Conservation (phyloP, 2,329 filamentous ascomycete genomes). For the Escovopsis sp. region DNA sequence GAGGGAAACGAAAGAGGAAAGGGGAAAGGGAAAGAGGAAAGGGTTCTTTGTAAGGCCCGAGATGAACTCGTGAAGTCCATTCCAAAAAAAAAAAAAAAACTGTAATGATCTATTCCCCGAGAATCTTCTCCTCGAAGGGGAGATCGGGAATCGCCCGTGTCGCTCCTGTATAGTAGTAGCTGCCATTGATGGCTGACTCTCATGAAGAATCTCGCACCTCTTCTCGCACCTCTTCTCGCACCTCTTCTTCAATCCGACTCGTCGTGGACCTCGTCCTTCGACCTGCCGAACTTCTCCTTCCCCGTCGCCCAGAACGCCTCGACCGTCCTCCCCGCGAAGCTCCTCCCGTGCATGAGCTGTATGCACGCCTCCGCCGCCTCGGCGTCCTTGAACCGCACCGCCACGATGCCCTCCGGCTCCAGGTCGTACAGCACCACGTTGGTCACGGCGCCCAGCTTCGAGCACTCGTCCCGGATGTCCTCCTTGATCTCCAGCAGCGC, state of each 20-base stretch:
- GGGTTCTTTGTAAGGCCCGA: too few relatives aligned
- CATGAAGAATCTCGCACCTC: too few relatives aligned
- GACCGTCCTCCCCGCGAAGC: constrained; percentile 58
- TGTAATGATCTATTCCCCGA: too few relatives aligned
- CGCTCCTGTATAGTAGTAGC: too few relatives aligned
- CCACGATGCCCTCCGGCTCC: constrained; percentile 72
- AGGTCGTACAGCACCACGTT: constrained; percentile 84
- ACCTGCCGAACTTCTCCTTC: constrained; percentile 58
- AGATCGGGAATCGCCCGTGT: too few relatives aligned
- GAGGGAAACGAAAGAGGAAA: too few relatives aligned
- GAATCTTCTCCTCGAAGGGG: too few relatives aligned
- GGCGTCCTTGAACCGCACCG: constrained; percentile 62
- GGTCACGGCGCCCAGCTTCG: constrained; percentile 73
- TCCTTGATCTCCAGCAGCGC: constrained; percentile 85
- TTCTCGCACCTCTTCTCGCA: too few relatives aligned
- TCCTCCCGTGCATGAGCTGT: constrained; percentile 62
- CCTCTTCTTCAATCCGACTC: constrained; percentile 15
- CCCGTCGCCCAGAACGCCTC: constrained; percentile 58
- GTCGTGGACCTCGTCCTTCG: constrained; percentile 38
- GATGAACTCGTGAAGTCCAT: too few relatives aligned
- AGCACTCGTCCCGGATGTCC: constrained; percentile 81
- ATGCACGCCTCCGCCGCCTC: constrained; percentile 62
- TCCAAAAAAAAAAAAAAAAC: too few relatives aligned
- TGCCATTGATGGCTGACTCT: too few relatives aligned
- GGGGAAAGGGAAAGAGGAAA: too few relatives aligned